A percentile compares a stretch with the other conserved stretches of the same genome.
Conservation (phyloP, 768 basidiomycete genomes). For the Lactarius pseudohatsudake region DNA sequence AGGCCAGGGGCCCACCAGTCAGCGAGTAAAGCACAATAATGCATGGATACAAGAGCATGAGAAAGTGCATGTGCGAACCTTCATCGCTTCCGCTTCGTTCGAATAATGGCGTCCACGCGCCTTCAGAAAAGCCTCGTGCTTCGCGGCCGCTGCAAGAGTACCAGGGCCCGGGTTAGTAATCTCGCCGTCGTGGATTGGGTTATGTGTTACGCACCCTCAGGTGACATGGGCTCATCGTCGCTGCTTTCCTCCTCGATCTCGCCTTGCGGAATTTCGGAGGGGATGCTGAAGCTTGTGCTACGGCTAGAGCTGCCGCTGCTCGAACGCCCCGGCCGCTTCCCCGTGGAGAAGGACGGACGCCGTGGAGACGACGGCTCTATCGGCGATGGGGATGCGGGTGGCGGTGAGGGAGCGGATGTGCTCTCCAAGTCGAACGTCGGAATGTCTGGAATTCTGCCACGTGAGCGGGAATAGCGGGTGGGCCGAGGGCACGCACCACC, state of each 20-base stretch:
- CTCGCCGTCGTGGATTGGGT: conserved; percentile 7
- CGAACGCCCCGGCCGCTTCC: conserved; percentile 51
- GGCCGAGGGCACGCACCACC: conserved; percentile 56
- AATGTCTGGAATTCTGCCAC: conserved; percentile 56
- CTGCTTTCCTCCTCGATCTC: conserved; percentile 54
- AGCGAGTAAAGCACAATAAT: conserved; percentile 24
- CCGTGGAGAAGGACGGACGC: conserved; percentile 72
- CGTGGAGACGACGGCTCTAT: conserved; percentile 57
- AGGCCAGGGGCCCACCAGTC: conserved; percentile 8
- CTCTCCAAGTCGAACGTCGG: conserved; percentile 66
- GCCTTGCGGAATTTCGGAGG: conserved; percentile 45
- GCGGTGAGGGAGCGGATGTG: conserved; percentile 34
- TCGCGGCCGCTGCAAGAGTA: conserved; percentile 61
- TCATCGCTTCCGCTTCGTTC: conserved; percentile 92
- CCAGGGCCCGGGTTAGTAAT: conserved; percentile 4
- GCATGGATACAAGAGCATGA: conserved; percentile 9
- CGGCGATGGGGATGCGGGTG: conserved; percentile 21
- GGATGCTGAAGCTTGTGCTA: conserved; percentile 66
- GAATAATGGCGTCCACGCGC: conserved; percentile 85
- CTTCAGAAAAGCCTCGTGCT: conserved; percentile 78
- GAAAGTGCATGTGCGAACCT: conserved; percentile 46
- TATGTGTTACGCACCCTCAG: conserved; percentile 63
- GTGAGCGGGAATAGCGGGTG: background rate
- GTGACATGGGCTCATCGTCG: conserved; percentile 75
- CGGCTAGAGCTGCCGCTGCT: conserved; percentile 66